Evolutionary conservation across 192 early-diverging fungal genomes (phyloP).

Genomic region (Backusella australiensis): DNA sequence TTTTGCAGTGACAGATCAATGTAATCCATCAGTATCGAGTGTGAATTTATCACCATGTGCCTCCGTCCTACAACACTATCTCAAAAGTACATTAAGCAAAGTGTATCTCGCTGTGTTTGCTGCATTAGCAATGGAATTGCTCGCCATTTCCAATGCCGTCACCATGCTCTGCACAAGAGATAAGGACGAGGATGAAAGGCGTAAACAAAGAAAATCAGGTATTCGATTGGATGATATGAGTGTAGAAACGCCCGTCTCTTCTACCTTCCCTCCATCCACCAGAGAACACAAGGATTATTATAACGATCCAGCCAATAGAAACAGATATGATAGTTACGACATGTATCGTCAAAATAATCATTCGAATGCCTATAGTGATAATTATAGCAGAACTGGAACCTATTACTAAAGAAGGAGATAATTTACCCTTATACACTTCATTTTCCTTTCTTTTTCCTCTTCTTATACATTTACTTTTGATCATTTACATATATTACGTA

Average conservation of each 20-base stretch:
- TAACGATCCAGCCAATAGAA: neutral
- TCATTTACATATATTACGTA: neutral
- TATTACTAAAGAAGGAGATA: neutral
- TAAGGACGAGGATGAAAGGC: constrained; percentile 21
- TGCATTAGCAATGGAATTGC: constrained; percentile 23
- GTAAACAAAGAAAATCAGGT: constrained; percentile 26
- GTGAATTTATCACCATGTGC: constrained; percentile 13
- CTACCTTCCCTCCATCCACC: constrained; percentile 7
- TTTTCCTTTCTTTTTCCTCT: neutral
- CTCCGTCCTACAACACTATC: neutral
- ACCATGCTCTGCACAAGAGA: constrained; percentile 26
- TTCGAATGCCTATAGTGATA: neutral
- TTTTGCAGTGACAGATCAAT: constrained; percentile 12
- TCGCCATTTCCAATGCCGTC: constrained; percentile 21
- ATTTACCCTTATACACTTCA: neutral
- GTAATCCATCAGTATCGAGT: neutral
- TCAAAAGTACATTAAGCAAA: constrained; percentile 18
- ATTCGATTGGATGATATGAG: constrained; percentile 32
- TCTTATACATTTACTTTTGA: neutral
- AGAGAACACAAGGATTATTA: neutral
- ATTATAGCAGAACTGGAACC: neutral
- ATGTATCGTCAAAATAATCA: neutral
- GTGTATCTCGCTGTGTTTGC: constrained; percentile 29
- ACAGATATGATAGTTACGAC: neutral
- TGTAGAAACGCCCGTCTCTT: constrained; percentile 3